Evolutionary conservation across 345 rosid species (phyloP).

Genomic region (Nephelium lappaceum): DNA sequence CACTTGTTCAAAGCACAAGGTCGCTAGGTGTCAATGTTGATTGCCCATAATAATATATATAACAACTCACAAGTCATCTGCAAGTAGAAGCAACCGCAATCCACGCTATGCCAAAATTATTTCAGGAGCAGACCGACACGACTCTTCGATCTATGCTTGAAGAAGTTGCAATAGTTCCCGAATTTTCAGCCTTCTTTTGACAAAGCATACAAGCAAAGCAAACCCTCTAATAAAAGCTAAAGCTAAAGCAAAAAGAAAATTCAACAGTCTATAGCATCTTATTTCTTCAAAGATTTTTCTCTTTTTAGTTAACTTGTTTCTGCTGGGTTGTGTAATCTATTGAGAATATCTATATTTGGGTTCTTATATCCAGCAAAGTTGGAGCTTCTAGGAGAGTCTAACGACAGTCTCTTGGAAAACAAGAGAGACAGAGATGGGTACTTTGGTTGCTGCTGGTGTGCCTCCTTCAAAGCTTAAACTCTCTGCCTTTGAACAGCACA

Average conservation of each 20-base stretch:
- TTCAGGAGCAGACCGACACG: background rate
- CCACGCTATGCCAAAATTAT: background rate
- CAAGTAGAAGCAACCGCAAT: slow-evolving; percentile 8
- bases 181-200: background rate
- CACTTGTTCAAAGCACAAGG: too few relatives aligned
- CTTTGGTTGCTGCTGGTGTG: slow-evolving; percentile 43
- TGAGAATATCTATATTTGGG: background rate
- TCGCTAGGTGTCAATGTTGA: too few relatives aligned
- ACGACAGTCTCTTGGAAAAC: background rate
- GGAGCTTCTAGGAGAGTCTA: slow-evolving; percentile 30
- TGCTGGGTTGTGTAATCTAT: background rate
- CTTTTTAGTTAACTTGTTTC: background rate
- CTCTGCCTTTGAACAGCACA: slow-evolving; percentile 42
- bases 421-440: slow-evolving; percentile 27
- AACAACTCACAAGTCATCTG: too few relatives aligned
- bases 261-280: slow-evolving; percentile 10
- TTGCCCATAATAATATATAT: too few relatives aligned
- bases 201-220: slow-evolving; percentile 22
- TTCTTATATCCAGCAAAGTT: slow-evolving; percentile 20
- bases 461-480: slow-evolving; percentile 50
- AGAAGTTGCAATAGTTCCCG: background rate
- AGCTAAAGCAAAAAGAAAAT: background rate
- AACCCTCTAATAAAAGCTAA: slow-evolving; percentile 8
- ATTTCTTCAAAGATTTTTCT: slow-evolving; percentile 7
- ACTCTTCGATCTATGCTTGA: background rate